Evolutionary conservation across 2,329 filamentous ascomycete species (phyloP).

Genomic region (Stachybotrys chlorohalonatus): DNA sequence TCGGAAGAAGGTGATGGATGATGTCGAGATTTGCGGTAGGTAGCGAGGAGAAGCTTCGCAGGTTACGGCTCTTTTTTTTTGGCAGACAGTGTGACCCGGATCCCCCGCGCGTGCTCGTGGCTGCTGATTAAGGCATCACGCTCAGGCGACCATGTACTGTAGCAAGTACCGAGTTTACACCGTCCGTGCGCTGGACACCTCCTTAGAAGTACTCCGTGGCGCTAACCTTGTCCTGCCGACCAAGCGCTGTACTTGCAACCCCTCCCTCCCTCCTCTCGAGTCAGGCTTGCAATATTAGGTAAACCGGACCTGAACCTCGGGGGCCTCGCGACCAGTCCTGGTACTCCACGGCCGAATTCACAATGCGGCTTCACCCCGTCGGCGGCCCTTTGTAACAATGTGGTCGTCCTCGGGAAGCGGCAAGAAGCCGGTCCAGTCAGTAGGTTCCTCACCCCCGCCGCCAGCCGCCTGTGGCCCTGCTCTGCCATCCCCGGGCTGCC

Average conservation of each 20-base stretch:
- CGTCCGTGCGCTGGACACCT: too few species aligned
- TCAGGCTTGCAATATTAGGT: too few species aligned
- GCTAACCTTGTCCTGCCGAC: too few species aligned
- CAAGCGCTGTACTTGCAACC: too few species aligned
- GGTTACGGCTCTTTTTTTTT: not conserved
- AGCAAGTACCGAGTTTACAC: too few species aligned
- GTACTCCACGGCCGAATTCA: conserved; percentile 15
- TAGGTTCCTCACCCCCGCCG: conserved; percentile 28
- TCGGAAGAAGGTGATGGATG: too few species aligned
- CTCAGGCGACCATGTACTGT: too few species aligned
- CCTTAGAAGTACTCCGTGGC: too few species aligned
- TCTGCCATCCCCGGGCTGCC: conserved; percentile 3
- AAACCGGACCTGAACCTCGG: too few species aligned
- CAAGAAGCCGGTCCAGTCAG: conserved; percentile 66
- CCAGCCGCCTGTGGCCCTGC: not conserved
- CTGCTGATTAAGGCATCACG: not conserved
- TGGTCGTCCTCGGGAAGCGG: conserved; percentile 56
- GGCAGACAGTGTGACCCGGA: not conserved
- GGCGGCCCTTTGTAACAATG: conserved; percentile 35
- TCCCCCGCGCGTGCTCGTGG: not conserved
- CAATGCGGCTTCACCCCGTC: conserved; percentile 18
- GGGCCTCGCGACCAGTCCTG: too few species aligned
- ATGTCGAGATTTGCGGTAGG: not conserved
- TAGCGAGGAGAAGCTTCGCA: not conserved
- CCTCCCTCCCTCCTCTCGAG: too few species aligned